A percentile compares a stretch with the other conserved stretches of the same genome.
These are phyloP conservation scores for Glebionis coronaria DNA, from an alignment of 129 eudicot species.

Conservation along the genomic window DNA sequence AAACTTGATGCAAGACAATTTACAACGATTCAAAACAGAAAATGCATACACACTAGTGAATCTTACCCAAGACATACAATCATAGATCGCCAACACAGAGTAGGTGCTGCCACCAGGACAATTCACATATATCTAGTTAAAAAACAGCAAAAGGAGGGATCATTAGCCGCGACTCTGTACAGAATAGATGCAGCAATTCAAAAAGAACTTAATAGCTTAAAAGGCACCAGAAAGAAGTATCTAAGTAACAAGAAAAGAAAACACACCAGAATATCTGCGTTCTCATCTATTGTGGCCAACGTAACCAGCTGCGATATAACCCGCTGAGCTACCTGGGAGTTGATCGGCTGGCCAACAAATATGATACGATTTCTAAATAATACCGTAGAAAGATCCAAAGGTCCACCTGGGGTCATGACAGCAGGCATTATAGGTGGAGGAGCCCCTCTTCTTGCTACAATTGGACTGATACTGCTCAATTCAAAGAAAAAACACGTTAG, in stretches of 20 bases:
- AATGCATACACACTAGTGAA: constrained; percentile 3
- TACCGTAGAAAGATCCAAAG: constrained; percentile 84
- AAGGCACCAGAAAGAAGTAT: constrained; percentile 9
- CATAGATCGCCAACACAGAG: constrained; percentile 90
- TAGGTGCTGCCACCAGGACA: constrained; percentile 93
- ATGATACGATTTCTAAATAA: constrained; percentile 86
- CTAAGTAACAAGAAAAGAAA: neutral
- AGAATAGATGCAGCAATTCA: neutral
- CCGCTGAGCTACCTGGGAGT: constrained; percentile 74
- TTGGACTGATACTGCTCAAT: constrained; percentile 54
- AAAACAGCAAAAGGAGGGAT: neutral
- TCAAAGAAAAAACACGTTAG: neutral
- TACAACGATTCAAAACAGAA: constrained; percentile 4
- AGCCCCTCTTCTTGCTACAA: constrained; percentile 66
- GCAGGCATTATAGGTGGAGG: constrained; percentile 91
- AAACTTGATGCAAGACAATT: constrained; percentile 10
- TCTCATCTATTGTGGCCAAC: constrained; percentile 83
- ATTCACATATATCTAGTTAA: constrained; percentile 67
- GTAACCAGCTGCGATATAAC: constrained; percentile 98
- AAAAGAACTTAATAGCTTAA: neutral
- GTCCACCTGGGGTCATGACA: constrained; percentile 90
- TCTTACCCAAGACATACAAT: constrained; percentile 99
- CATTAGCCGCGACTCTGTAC: neutral
- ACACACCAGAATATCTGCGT: constrained; percentile 81
- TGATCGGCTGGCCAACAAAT: constrained; percentile 78